A percentile compares a stretch with the other conserved stretches of the same genome.
Evolutionary conservation across 2,329 filamentous ascomycete species (phyloP).

Genomic region (Aspergillus eucalypticola): DNA sequence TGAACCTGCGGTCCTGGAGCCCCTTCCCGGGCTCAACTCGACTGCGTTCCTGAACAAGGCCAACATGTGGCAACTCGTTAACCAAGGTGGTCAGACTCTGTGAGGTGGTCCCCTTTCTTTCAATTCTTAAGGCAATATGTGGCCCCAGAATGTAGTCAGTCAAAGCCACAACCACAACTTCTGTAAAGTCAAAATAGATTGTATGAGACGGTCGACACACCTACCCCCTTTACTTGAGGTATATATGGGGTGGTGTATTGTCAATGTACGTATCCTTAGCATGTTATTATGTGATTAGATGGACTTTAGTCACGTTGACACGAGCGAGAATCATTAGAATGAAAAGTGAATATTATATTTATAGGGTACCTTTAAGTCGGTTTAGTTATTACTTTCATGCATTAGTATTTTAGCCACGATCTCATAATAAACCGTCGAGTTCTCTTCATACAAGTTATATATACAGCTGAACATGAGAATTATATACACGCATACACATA

Average conservation of each 20-base stretch:
- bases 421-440: too few relatives aligned
- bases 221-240: neutral
- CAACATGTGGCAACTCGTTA: conserved; percentile 18
- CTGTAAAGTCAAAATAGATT: neutral
- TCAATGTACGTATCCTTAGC: conserved; percentile 1
- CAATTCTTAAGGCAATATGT: too few relatives aligned
- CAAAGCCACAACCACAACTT: too few relatives aligned
- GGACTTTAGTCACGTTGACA: neutral
- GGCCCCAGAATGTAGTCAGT: neutral
- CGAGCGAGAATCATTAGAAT: neutral
- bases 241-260: neutral
- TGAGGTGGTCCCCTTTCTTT: conserved; percentile 2
- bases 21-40: neutral
- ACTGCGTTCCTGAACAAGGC: conserved; percentile 7
- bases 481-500: neutral
- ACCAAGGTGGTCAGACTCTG: conserved; percentile 26
- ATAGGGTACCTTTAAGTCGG: neutral
- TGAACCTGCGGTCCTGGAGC: conserved; percentile 14
- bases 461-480: neutral
- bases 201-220: neutral
- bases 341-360: neutral
- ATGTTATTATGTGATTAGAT: neutral
- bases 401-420: too few relatives aligned
- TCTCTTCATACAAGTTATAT: too few relatives aligned
- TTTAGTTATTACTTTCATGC: too few relatives aligned